These are phyloP conservation scores for Trichoderma erinaceum DNA, from an alignment of 495 filamentous ascomycete species.

Conservation along the genomic window DNA sequence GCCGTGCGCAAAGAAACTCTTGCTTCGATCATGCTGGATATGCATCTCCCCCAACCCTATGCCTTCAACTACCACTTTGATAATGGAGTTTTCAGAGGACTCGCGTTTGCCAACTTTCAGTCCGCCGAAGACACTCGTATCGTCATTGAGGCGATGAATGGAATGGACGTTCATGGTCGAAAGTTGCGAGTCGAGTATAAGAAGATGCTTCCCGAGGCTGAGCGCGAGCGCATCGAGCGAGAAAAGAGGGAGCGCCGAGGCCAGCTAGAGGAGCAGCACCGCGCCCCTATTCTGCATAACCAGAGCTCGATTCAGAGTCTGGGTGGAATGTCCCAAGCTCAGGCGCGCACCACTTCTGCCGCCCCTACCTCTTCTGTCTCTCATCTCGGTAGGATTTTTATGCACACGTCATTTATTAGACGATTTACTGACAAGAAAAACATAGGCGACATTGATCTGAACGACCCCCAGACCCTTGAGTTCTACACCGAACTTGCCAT, in stretches of 20 bases:
- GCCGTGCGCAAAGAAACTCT: constrained; percentile 96
- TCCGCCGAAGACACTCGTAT: constrained; percentile 85
- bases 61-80: constrained; percentile 99
- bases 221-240: constrained; percentile 91
- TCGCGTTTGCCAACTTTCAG: constrained; percentile 98
- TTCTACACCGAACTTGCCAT: constrained; percentile 85
- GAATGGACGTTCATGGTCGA: constrained; percentile 88
- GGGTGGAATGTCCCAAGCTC: constrained; percentile 49
- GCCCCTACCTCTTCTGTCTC: constrained; percentile 10
- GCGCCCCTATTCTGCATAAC: constrained; percentile 61
- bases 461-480: constrained; percentile 77
- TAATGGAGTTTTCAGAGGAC: constrained; percentile 90
- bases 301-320: constrained; percentile 82
- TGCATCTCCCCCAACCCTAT: constrained; percentile 87
- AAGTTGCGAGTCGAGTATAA: constrained; percentile 97
- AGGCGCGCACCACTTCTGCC: constrained; percentile 20
- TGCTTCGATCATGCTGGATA: constrained; percentile 82
- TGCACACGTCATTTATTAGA: neutral
- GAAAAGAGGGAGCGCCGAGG: constrained; percentile 96
- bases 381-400: neutral
- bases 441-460: constrained; percentile 72
- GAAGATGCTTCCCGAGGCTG: constrained; percentile 94
- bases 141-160: constrained; percentile 88
- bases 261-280: constrained; percentile 94
- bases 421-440: neutral